Evolutionary conservation across 306 rosid genomes (phyloP).

Genomic region (Pterocarpus macrocarpus): DNA sequence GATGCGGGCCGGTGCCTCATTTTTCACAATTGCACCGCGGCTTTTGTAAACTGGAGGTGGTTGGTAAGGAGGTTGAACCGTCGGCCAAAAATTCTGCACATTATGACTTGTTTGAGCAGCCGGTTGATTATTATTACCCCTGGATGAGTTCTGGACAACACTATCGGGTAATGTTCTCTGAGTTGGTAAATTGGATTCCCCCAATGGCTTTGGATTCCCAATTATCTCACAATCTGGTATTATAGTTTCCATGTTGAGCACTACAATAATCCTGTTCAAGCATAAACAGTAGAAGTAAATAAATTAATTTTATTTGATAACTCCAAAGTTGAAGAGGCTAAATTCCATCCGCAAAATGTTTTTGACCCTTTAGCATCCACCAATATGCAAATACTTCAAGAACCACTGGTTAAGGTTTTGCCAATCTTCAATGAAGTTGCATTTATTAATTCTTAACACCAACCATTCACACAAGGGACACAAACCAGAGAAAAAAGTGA

Average conservation of each 20-base stretch:
- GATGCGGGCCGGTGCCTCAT: conserved; percentile 92
- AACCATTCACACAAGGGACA: conserved; percentile 23
- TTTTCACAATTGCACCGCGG: conserved; percentile 82
- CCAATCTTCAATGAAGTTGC: conserved; percentile 21
- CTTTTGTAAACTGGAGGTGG: conserved; percentile 86
- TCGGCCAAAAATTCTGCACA: conserved; percentile 70
- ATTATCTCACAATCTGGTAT: conserved; percentile 74
- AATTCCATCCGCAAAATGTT: conserved; percentile 14
- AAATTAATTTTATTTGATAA: conserved; percentile 33
- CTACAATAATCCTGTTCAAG: conserved; percentile 76
- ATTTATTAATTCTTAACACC: background rate
- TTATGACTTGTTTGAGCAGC: conserved; percentile 49
- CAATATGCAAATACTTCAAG: background rate
- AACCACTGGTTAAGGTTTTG: conserved; percentile 31
- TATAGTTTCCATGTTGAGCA: conserved; percentile 88
- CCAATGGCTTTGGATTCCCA: conserved; percentile 72
- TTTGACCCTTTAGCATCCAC: conserved; percentile 18
- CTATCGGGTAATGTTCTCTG: conserved; percentile 47
- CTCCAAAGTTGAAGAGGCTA: conserved; percentile 19
- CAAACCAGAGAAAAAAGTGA: background rate
- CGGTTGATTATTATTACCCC: conserved; percentile 47
- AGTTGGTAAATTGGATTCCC: conserved; percentile 58
- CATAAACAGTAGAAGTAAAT: conserved; percentile 35
- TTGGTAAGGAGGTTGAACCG: conserved; percentile 84
- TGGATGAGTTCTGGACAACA: conserved; percentile 42